Conservation (phyloP, 768 basidiomycete species). For the Lentinus tigrinus region DNA sequence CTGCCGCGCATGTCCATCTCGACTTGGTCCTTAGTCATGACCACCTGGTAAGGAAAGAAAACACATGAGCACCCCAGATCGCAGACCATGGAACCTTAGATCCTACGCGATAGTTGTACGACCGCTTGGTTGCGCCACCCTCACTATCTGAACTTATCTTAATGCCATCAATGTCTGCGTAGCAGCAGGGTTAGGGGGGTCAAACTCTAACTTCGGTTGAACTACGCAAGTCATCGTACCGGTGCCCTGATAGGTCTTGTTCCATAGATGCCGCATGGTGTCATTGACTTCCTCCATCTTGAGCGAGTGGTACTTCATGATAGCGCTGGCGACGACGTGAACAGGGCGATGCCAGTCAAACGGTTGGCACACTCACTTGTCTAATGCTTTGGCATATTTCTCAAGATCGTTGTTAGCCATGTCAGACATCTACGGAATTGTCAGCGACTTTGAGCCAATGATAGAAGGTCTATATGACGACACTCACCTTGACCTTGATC, state of each 20-base stretch:
- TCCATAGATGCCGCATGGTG: constrained; percentile 96
- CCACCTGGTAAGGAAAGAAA: constrained; percentile 58
- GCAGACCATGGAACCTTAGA: background rate
- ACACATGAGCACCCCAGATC: constrained; percentile 7
- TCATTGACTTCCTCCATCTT: constrained; percentile 99
- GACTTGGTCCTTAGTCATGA: constrained; percentile 98
- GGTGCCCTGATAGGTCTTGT: constrained; percentile 98
- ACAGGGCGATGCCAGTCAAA: background rate
- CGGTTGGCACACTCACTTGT: constrained; percentile 62
- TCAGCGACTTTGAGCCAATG: background rate
- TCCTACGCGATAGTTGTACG: constrained; percentile 94
- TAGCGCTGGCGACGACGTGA: constrained; percentile 61
- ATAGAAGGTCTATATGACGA: background rate
- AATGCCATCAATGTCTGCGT: constrained; percentile 93
- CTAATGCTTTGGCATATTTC: constrained; percentile 95
- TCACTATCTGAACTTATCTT: constrained; percentile 93
- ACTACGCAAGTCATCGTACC: constrained; percentile 46
- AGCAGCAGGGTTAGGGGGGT: background rate
- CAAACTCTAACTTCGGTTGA: background rate
- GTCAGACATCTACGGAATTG: constrained; percentile 75
- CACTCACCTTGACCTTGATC: constrained; percentile 84
- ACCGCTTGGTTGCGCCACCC: constrained; percentile 83
- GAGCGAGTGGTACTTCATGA: constrained; percentile 95
- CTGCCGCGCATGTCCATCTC: constrained; percentile 99
- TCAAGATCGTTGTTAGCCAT: constrained; percentile 97